phyloP scores from a whole-genome alignment of 2,329 filamentous ascomycete genomes.

The Pseudopithomyces maydicus region DNA sequence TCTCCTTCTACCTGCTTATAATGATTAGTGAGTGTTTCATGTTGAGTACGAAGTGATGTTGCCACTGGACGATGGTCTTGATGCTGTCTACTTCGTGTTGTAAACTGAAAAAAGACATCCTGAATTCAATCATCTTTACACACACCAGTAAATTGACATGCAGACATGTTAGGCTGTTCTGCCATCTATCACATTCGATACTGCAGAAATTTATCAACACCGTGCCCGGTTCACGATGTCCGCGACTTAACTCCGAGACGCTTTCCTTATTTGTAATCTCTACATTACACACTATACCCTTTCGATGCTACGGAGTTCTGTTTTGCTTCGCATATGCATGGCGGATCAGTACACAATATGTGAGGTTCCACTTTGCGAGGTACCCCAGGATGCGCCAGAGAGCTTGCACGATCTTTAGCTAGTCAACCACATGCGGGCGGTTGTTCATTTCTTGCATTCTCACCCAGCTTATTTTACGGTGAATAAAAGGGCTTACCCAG shows the following conservation, averaged over 20 bases:
- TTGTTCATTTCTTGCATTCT: no score
- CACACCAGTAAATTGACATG: no score
- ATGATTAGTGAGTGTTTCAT: not conserved
- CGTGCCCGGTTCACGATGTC: not conserved
- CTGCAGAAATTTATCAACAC: no score
- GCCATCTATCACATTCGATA: no score
- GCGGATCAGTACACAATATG: not conserved
- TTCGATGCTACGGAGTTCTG: not conserved
- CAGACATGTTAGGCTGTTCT: no score
- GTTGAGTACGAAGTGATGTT: not conserved
- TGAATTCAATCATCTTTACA: no score
- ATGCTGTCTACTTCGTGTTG: no score
- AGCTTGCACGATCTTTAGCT: not conserved
- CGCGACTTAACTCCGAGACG: constrained; percentile 10
- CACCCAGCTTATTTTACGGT: no score
- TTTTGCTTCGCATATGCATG: not conserved
- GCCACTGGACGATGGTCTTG: not conserved
- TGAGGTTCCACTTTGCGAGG: not conserved
- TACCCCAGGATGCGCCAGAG: not conserved
- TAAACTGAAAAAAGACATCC: no score
- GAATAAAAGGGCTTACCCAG: not conserved
- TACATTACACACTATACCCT: not conserved
- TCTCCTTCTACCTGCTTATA: not conserved
- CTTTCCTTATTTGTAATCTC: constrained; percentile 9
- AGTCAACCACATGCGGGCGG: no score